Conservation (phyloP, 768 basidiomycete genomes). For the Boletus pseudopeckii region DNA sequence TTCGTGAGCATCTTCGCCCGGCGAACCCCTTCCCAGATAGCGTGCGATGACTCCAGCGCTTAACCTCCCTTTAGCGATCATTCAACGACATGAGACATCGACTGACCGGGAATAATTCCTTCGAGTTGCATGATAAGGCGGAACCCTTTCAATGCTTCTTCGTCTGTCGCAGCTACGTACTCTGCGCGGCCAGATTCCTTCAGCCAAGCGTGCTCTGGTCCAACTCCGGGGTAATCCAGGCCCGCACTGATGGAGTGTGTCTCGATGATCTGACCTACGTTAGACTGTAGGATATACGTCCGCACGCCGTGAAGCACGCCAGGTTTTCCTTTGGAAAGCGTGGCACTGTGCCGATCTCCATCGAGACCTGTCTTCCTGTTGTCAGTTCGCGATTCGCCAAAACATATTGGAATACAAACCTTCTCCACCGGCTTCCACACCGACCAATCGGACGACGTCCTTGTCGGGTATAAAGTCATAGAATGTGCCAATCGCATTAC, state of each 20-base stretch:
- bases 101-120: slow-evolving; percentile 91
- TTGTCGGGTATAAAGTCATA: slow-evolving; percentile 93
- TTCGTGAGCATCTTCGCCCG: slow-evolving; percentile 82
- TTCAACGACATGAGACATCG: background rate
- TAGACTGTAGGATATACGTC: slow-evolving; percentile 90
- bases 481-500: slow-evolving; percentile 97
- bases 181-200: slow-evolving; percentile 93
- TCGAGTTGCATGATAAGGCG: slow-evolving; percentile 87
- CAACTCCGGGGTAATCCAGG: slow-evolving; percentile 95
- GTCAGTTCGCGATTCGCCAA: slow-evolving; percentile 8
- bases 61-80: slow-evolving; percentile 3
- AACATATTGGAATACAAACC: slow-evolving; percentile 43
- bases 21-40: slow-evolving; percentile 87
- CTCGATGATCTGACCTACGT: slow-evolving; percentile 90
- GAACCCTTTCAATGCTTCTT: slow-evolving; percentile 91
- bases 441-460: slow-evolving; percentile 81
- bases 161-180: slow-evolving; percentile 91
- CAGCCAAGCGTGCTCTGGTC: slow-evolving; percentile 96
- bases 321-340: slow-evolving; percentile 84
- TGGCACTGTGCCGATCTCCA: slow-evolving; percentile 88
- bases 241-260: slow-evolving; percentile 98
- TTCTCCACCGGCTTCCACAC: slow-evolving; percentile 98
- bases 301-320: slow-evolving; percentile 96
- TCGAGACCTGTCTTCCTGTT: slow-evolving; percentile 52
- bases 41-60: slow-evolving; percentile 96